Evolutionary conservation across 441 rosid genomes (phyloP).

Genomic region (Biscutella auriculata): DNA sequence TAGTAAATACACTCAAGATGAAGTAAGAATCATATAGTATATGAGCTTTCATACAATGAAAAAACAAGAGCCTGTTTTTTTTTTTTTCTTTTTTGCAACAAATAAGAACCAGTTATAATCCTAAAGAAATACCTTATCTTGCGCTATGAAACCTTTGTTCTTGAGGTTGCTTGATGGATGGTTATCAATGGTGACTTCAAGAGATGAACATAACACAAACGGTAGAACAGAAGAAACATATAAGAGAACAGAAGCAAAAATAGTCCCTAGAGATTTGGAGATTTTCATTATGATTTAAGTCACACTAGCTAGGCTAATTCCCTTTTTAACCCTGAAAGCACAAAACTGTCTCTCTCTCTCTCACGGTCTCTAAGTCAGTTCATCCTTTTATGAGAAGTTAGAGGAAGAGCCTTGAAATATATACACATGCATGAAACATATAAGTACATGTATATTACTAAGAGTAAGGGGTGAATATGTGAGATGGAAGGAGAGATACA

Average conservation of each 20-base stretch:
- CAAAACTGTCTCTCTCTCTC: conserved; percentile 6
- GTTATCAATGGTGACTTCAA: conserved; percentile 22
- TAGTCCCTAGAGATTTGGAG: conserved; percentile 2
- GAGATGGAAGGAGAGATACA: conserved; percentile 10
- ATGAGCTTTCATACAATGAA: background rate
- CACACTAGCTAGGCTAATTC: conserved; percentile 11
- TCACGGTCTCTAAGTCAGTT: background rate
- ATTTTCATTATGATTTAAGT: conserved; percentile 27
- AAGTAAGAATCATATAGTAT: background rate
- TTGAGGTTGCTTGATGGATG: conserved; percentile 23
- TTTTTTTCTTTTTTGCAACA: too few relatives aligned
- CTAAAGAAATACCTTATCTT: conserved; percentile 29
- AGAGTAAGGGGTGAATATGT: background rate
- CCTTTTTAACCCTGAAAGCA: background rate
- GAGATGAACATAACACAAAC: conserved; percentile 30
- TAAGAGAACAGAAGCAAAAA: conserved; percentile 12
- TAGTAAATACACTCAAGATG: background rate
- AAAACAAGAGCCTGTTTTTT: too few relatives aligned
- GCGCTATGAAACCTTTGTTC: conserved; percentile 15
- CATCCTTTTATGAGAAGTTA: conserved; percentile 9
- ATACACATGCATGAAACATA: conserved; percentile 6
- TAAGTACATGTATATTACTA: background rate
- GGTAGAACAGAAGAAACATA: conserved; percentile 18
- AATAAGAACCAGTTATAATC: background rate
- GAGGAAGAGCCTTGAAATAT: conserved; percentile 11